A percentile compares a stretch with the other conserved stretches of the same genome.
These are phyloP conservation scores for Acanthamoeba royreba DNA, from an alignment of 208 protist genomes.

Conservation along the genomic window DNA sequence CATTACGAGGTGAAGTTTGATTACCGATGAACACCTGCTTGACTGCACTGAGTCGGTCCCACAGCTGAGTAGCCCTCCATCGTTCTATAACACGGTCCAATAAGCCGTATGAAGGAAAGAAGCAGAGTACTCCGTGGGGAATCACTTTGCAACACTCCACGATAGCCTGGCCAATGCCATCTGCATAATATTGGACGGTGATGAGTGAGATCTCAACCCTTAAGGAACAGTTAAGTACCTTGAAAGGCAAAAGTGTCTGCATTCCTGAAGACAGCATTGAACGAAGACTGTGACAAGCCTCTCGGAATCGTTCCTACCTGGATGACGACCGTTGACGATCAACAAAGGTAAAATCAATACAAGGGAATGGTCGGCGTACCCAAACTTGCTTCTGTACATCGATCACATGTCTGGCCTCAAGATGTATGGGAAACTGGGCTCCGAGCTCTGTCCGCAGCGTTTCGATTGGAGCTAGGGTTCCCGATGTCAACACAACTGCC, in stretches of 20 bases:
- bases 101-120: conserved; percentile 68
- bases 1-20: neutral
- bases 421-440: conserved; percentile 77
- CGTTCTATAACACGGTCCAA: conserved; percentile 41
- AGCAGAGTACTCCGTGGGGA: conserved; percentile 67
- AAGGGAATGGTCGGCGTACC: neutral
- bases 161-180: conserved; percentile 60
- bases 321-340: neutral
- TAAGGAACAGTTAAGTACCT: neutral
- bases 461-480: conserved; percentile 91
- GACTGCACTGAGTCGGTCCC: conserved; percentile 42
- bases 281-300: neutral
- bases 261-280: conserved; percentile 51
- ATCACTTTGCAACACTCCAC: conserved; percentile 51
- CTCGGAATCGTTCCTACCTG: conserved; percentile 31
- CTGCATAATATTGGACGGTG: conserved; percentile 2
- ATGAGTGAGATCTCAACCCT: neutral
- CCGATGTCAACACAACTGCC: conserved; percentile 90
- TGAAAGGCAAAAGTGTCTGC: neutral
- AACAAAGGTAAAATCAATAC: neutral
- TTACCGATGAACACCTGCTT: conserved; percentile 53
- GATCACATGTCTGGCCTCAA: conserved; percentile 92
- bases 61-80: conserved; percentile 55
- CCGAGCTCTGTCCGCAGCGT: conserved; percentile 80
- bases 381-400: conserved; percentile 50